Conservation (phyloP, 169 alveolate species). For the Cryptosporidium baileyi region DNA sequence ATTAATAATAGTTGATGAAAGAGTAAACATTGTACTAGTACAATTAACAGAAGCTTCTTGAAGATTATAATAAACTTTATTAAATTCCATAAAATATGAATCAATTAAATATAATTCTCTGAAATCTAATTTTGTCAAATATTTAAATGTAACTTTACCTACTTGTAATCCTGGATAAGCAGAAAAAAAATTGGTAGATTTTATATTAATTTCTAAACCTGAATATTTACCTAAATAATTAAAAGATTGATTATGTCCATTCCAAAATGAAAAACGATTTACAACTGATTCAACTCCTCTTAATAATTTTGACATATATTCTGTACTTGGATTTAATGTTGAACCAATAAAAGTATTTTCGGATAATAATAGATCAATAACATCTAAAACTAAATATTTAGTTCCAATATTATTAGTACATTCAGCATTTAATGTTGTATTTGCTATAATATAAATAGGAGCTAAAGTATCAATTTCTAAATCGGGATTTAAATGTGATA, state of each 20-base stretch:
- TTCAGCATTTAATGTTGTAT: conserved; percentile 48
- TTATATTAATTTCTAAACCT: not conserved
- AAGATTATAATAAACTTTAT: conserved; percentile 10
- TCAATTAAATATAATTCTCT: conserved; percentile 30
- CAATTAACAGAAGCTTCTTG: conserved; percentile 36
- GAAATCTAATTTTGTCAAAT: conserved; percentile 43
- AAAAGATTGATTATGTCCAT: conserved; percentile 17
- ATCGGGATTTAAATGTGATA: conserved; percentile 2
- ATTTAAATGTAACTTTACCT: conserved; percentile 22
- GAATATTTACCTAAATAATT: conserved; percentile 34
- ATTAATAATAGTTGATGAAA: conserved; percentile 6
- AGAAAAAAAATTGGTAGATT: conserved; percentile 14
- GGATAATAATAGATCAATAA: conserved; percentile 38
- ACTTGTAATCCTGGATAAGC: conserved; percentile 38
- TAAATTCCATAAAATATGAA: conserved; percentile 16
- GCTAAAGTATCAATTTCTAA: conserved; percentile 33
- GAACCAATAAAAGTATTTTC: conserved; percentile 15
- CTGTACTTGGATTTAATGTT: conserved; percentile 32
- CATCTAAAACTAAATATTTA: conserved; percentile 22
- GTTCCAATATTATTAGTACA: conserved; percentile 59
- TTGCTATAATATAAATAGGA: conserved; percentile 25
- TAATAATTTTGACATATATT: conserved; percentile 9
- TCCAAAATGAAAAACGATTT: conserved; percentile 63
- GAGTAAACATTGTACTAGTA: conserved; percentile 26
- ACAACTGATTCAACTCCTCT: conserved; percentile 65